These are phyloP conservation scores for Borovskyia barvae DNA, from an alignment of 208 protist species.

Conservation along the genomic window DNA sequence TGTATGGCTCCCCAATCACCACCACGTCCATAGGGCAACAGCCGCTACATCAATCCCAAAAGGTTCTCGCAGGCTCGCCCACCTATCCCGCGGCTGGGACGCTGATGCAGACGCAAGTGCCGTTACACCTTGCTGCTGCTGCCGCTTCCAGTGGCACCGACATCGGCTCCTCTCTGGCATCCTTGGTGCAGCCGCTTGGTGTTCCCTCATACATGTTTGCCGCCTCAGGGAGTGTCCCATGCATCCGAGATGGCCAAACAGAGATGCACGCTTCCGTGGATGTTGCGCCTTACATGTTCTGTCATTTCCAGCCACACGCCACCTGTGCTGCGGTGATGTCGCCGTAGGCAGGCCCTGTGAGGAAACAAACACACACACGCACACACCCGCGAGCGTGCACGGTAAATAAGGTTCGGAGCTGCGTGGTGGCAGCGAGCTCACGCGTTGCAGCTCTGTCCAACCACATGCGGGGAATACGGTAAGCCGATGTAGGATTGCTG, in stretches of 20 bases:
- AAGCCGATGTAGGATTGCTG: too few relatives aligned
- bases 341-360: conserved; percentile 3
- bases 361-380: not conserved
- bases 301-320: conserved; percentile 21
- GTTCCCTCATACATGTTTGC: conserved; percentile 22
- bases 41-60: not conserved
- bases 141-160: not conserved
- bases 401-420: not conserved
- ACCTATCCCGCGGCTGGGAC: conserved; percentile 13
- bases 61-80: conserved; percentile 12
- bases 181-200: conserved; percentile 18
- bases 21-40: conserved; percentile 14
- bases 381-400: not conserved
- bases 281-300: conserved; percentile 24
- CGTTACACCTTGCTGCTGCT: conserved; percentile 12
- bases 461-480: too few relatives aligned
- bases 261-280: conserved; percentile 7
- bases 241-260: conserved; percentile 11
- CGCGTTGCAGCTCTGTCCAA: too few relatives aligned
- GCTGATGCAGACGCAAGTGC: conserved; percentile 17
- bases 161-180: conserved; percentile 1
- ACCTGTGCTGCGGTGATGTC: conserved; percentile 25
- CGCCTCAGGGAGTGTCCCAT: not conserved
- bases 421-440: too few relatives aligned
- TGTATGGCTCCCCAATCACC: conserved; percentile 13